These are phyloP conservation scores for Gracilariopsis chorda DNA, from an alignment of 23 red algal genomes.

Conservation along the genomic window DNA sequence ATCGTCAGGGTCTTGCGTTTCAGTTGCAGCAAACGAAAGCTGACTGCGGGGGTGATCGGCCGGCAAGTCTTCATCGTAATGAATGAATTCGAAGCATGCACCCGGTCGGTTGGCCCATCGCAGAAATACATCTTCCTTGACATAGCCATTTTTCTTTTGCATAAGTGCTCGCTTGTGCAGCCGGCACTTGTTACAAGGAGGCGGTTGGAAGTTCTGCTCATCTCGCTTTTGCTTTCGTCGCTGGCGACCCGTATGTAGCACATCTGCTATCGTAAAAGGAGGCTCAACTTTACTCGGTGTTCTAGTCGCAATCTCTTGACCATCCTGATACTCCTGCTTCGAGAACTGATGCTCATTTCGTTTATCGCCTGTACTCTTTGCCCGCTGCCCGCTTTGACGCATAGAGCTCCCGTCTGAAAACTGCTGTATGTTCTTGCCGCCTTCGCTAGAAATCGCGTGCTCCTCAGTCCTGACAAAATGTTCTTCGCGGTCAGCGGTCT, in stretches of 20 bases:
- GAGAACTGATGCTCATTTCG: too few relatives aligned
- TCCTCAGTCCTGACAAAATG: too few relatives aligned
- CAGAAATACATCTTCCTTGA: background rate
- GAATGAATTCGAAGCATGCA: constrained; percentile 10
- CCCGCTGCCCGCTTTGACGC: too few relatives aligned
- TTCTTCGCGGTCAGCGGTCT: too few relatives aligned
- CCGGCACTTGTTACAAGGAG: constrained; percentile 12
- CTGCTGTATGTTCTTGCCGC: too few relatives aligned
- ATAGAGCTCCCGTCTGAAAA: too few relatives aligned
- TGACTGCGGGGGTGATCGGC: background rate
- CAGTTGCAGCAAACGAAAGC: constrained; percentile 21
- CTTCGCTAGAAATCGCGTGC: too few relatives aligned
- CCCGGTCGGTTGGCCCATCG: background rate
- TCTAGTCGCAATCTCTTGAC: too few relatives aligned
- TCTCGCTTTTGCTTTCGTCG: background rate
- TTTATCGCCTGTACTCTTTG: too few relatives aligned
- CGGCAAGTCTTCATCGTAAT: constrained; percentile 12
- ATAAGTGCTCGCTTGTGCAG: background rate
- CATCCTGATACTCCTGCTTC: too few relatives aligned
- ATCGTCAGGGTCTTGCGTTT: background rate
- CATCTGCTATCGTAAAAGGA: background rate
- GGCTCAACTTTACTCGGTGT: background rate
- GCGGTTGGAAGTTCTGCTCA: constrained; percentile 2
- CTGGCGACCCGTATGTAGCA: background rate
- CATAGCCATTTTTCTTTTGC: background rate